These are phyloP conservation scores for Chaetomiaceae sp. DNA, from an alignment of 2,329 filamentous ascomycete species.

Conservation along the genomic window DNA sequence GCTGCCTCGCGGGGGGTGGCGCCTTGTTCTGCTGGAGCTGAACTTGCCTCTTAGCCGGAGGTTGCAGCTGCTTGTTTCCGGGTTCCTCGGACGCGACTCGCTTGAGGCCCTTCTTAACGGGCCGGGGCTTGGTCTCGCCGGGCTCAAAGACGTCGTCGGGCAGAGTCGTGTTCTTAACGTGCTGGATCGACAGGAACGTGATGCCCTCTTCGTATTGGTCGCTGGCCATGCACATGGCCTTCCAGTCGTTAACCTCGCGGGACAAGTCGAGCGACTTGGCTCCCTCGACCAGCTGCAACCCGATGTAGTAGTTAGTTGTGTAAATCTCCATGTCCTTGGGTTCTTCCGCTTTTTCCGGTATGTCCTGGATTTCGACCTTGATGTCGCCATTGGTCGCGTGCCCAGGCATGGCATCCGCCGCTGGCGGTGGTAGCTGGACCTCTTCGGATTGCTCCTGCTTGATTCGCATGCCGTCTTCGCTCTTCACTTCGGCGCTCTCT, in stretches of 20 bases:
- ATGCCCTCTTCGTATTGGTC: conserved; percentile 69
- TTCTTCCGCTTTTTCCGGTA: conserved; percentile 19
- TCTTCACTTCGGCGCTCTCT: conserved; percentile 19
- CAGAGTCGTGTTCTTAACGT: conserved; percentile 75
- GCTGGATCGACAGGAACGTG: conserved; percentile 74
- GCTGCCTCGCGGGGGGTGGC: not conserved
- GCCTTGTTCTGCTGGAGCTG: conserved; percentile 31
- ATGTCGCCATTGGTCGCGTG: conserved; percentile 8
- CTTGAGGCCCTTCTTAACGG: conserved; percentile 52
- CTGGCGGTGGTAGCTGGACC: not conserved
- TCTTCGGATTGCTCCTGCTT: conserved; percentile 13
- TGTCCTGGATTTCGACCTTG: conserved; percentile 26
- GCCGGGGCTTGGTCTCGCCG: conserved; percentile 67
- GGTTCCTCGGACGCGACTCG: conserved; percentile 31
- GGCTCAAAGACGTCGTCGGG: conserved; percentile 84
- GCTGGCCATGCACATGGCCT: conserved; percentile 72
- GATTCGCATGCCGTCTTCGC: conserved; percentile 6
- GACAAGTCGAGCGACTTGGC: conserved; percentile 73
- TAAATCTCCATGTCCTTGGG: conserved; percentile 52
- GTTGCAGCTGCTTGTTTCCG: conserved; percentile 32
- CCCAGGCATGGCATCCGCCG: conserved; percentile 16
- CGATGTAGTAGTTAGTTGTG: conserved; percentile 93
- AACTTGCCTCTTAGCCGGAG: conserved; percentile 43
- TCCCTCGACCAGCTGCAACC: conserved; percentile 70
- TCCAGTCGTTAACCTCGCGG: conserved; percentile 81